A percentile compares a stretch with the other conserved stretches of the same genome.
These are phyloP conservation scores for Aspergillus hancockii DNA, from an alignment of 495 filamentous ascomycete genomes.

Conservation along the genomic window DNA sequence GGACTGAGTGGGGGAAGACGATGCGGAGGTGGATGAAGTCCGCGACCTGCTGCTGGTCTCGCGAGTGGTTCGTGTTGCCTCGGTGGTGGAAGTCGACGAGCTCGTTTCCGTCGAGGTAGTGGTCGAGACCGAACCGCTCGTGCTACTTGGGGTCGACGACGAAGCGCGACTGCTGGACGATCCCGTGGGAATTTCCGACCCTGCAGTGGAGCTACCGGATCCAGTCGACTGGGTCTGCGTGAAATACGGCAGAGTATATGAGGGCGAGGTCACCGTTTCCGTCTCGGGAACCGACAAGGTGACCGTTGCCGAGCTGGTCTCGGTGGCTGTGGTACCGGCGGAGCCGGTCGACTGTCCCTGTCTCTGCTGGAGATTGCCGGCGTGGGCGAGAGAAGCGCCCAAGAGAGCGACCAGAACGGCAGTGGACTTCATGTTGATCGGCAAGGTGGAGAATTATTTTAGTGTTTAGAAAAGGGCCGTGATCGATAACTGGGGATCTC, in stretches of 20 bases:
- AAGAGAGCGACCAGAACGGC: not conserved
- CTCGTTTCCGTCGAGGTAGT: not conserved
- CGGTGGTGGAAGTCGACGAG: not conserved
- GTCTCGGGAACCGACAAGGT: not conserved
- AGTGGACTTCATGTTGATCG: not conserved
- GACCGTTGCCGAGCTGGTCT: not conserved
- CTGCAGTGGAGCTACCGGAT: not conserved
- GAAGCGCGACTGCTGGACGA: not conserved
- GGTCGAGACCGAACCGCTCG: not conserved
- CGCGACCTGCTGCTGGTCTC: not conserved
- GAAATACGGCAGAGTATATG: not conserved
- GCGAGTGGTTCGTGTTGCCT: not conserved
- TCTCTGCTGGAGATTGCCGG: not conserved
- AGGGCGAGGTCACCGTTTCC: not conserved
- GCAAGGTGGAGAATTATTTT: not conserved
- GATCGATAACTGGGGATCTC: not conserved
- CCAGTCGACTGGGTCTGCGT: not conserved
- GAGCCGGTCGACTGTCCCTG: not conserved
- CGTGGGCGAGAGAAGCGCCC: not conserved
- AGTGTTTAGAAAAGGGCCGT: not conserved
- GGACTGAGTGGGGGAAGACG: not conserved
- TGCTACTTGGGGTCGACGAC: not conserved
- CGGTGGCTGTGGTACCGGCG: not conserved
- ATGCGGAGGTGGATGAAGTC: not conserved
- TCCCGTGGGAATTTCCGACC: not conserved